A percentile compares a stretch with the other conserved stretches of the same genome.
Conservation (phyloP, 2,329 filamentous ascomycete genomes). For the Arachnomyces sp. region DNA sequence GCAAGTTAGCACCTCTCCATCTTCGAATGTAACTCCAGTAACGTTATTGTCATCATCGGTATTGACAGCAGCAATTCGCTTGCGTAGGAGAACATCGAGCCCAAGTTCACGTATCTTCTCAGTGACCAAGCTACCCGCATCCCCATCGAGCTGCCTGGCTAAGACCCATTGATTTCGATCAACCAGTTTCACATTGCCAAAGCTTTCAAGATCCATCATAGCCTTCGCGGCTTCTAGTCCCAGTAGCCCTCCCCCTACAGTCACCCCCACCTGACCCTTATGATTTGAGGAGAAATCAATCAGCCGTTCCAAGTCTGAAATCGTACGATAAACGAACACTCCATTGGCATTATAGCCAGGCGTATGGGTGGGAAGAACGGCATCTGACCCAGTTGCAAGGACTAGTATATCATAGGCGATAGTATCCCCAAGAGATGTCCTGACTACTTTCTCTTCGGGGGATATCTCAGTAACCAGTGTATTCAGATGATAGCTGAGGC, state of each 20-base stretch:
- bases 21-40: conserved; percentile 67
- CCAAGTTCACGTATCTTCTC: conserved; percentile 73
- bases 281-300: conserved; percentile 62
- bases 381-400: conserved; percentile 78
- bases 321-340: conserved; percentile 83
- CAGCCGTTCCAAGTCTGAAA: conserved; percentile 68
- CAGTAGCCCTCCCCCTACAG: conserved; percentile 76
- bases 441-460: conserved; percentile 55
- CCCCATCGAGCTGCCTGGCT: conserved; percentile 70
- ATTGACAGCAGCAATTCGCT: conserved; percentile 63
- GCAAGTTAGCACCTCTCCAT: conserved; percentile 68
- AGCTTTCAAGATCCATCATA: conserved; percentile 76
- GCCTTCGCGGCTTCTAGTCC: conserved; percentile 86
- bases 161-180: conserved; percentile 79
- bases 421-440: conserved; percentile 59
- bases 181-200: conserved; percentile 64
- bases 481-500: conserved; percentile 67
- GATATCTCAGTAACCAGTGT: conserved; percentile 63
- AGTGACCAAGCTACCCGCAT: conserved; percentile 73
- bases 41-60: conserved; percentile 60
- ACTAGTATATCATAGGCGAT: conserved; percentile 74
- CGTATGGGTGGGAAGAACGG: conserved; percentile 62
- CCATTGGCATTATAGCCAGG: conserved; percentile 72
- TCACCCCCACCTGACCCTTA: conserved; percentile 61
- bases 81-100: conserved; percentile 70